Evolutionary conservation across 176 grass and related monocot genomes (phyloP).

Genomic region (Phyllostachys edulis): DNA sequence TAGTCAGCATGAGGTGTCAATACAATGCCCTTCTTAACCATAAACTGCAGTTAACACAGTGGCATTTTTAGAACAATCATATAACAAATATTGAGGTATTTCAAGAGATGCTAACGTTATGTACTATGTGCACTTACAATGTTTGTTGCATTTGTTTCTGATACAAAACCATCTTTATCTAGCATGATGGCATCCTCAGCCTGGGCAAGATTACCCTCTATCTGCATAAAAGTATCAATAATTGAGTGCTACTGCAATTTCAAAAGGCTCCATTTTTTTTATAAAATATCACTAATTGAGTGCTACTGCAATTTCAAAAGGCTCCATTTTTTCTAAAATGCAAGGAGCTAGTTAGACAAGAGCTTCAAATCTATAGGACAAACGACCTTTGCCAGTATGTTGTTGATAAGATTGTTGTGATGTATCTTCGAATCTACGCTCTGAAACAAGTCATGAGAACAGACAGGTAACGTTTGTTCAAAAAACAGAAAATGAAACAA

Average conservation of each 20-base stretch:
- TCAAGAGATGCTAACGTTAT: background rate
- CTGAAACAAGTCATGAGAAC: slow-evolving; percentile 55
- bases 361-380: slow-evolving; percentile 35
- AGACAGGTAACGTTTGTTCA: slow-evolving; percentile 6
- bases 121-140: slow-evolving; percentile 54
- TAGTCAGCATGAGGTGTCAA: slow-evolving; percentile 98
- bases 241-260: slow-evolving; percentile 21
- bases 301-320: background rate
- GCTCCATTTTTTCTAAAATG: background rate
- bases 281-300: slow-evolving; percentile 15
- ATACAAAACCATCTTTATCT: slow-evolving; percentile 99
- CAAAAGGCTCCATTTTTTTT: background rate
- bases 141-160: slow-evolving; percentile 99
- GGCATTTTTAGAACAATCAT: slow-evolving; percentile 25
- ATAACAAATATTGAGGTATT: background rate
- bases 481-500: background rate
- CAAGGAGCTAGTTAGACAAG: slow-evolving; percentile 2
- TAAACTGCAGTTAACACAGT: slow-evolving; percentile 64
- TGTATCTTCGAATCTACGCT: slow-evolving; percentile 99
- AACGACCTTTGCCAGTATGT: slow-evolving; percentile 92
- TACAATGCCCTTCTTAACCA: slow-evolving; percentile 93
- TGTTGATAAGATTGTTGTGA: slow-evolving; percentile 99
- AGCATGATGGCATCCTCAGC: slow-evolving; percentile 94
- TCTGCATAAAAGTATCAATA: slow-evolving; percentile 47
- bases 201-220: slow-evolving; percentile 90